phyloP scores from a whole-genome alignment of 2,329 filamentous ascomycete genomes.

The Trichoderma polysporum region DNA sequence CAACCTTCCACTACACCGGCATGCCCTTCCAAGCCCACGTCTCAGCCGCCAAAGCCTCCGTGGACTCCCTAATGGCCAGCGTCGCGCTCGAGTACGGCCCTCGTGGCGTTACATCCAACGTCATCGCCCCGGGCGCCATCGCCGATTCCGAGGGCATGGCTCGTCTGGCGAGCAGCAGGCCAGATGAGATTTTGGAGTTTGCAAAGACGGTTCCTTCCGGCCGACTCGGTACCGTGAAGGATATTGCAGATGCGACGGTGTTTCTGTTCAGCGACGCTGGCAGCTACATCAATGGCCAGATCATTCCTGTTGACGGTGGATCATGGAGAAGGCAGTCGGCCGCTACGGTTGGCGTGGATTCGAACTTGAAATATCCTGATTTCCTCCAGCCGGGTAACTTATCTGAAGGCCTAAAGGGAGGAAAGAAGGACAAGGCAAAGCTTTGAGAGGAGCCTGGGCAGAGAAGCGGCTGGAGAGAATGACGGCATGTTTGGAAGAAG shows the following conservation, averaged over 20 bases:
- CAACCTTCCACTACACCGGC: constrained; percentile 87
- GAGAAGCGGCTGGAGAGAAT: not conserved
- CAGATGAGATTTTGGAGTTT: constrained; percentile 35
- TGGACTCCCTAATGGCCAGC: constrained; percentile 79
- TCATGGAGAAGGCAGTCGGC: constrained; percentile 55
- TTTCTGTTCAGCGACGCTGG: constrained; percentile 85
- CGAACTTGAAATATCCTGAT: constrained; percentile 52
- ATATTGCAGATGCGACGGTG: constrained; percentile 90
- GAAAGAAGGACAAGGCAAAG: constrained; percentile 41
- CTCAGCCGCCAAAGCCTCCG: constrained; percentile 84
- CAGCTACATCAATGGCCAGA: constrained; percentile 81
- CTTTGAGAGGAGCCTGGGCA: constrained; percentile 31
- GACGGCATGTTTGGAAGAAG: not conserved
- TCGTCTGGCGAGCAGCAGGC: constrained; percentile 50
- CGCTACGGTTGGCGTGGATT: constrained; percentile 47
- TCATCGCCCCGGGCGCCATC: constrained; percentile 86
- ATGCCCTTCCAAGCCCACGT: constrained; percentile 85
- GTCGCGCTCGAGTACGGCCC: constrained; percentile 90
- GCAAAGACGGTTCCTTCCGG: constrained; percentile 65
- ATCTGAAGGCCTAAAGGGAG: constrained; percentile 36
- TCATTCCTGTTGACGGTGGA: constrained; percentile 70
- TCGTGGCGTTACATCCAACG: constrained; percentile 80
- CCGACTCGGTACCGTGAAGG: constrained; percentile 74
- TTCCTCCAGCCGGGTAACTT: constrained; percentile 40
- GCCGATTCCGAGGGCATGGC: constrained; percentile 78